Conservation (phyloP, 2,329 filamentous ascomycete genomes). For the Cordyceps farinosa region DNA sequence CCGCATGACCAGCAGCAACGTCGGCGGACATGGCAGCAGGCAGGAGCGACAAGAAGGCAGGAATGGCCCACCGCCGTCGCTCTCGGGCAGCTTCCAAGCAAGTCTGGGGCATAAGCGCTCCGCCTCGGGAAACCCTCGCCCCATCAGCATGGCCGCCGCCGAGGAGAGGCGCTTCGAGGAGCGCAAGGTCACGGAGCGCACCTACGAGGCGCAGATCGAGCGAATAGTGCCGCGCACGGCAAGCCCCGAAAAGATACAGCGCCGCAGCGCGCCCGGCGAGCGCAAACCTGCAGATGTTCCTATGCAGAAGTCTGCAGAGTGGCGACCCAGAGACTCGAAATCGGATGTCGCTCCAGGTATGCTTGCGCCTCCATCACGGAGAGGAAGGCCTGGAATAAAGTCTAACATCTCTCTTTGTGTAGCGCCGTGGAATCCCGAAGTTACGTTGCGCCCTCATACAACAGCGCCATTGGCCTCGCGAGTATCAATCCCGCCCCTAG, state of each 20-base stretch:
- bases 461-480: slow-evolving; percentile 68
- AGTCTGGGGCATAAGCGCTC: slow-evolving; percentile 53
- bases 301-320: slow-evolving; percentile 43
- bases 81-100: slow-evolving; percentile 33
- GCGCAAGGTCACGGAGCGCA: slow-evolving; percentile 52
- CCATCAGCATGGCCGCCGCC: slow-evolving; percentile 43
- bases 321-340: slow-evolving; percentile 42
- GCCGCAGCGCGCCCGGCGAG: slow-evolving; percentile 38
- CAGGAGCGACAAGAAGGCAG: slow-evolving; percentile 33
- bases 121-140: slow-evolving; percentile 54
- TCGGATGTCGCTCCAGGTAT: slow-evolving; percentile 50
- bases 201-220: slow-evolving; percentile 59
- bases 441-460: slow-evolving; percentile 64
- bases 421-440: slow-evolving; percentile 75
- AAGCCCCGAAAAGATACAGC: slow-evolving; percentile 56
- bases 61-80: slow-evolving; percentile 28
- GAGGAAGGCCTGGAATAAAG: slow-evolving; percentile 24
- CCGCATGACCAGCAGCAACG: slow-evolving; percentile 35
- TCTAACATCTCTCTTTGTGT: slow-evolving; percentile 19
- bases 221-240: slow-evolving; percentile 55
- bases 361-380: slow-evolving; percentile 19
- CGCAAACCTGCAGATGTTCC: slow-evolving; percentile 34
- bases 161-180: slow-evolving; percentile 47
- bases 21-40: slow-evolving; percentile 28
- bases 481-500: slow-evolving; percentile 65